Conservation (phyloP, 371 early-diverging fungal genomes). For the Conidiobolus coronatus region DNA sequence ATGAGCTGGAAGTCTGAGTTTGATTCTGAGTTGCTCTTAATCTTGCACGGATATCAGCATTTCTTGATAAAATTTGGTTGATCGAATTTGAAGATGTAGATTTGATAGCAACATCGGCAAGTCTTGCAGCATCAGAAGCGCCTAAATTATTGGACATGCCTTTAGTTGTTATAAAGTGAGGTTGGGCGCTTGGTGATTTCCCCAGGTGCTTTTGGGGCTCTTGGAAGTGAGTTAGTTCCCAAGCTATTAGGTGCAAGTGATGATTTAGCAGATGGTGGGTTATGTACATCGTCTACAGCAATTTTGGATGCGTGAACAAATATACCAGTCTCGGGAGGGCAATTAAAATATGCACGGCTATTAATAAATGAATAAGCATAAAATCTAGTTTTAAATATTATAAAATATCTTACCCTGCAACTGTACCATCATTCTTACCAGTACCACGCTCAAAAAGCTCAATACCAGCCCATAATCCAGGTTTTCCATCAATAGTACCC, state of each 20-base stretch:
- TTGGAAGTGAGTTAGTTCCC: background rate
- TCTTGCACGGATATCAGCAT: no score
- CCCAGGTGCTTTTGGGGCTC: background rate
- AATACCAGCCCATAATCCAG: slow-evolving; percentile 60
- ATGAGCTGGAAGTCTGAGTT: no score
- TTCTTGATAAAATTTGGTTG: no score
- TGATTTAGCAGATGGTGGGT: background rate
- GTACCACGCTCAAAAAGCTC: slow-evolving; percentile 42
- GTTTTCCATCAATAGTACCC: slow-evolving; percentile 38
- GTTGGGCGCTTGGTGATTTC: no score
- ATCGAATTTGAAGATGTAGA: no score
- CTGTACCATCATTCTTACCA: slow-evolving; percentile 64
- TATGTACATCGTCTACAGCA: background rate
- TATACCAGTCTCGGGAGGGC: slow-evolving; percentile 37
- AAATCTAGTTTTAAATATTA: background rate
- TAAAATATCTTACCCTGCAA: slow-evolving; percentile 26
- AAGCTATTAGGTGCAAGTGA: background rate
- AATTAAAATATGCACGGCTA: slow-evolving; percentile 36
- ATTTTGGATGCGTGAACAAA: slow-evolving; percentile 42
- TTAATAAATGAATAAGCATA: slow-evolving; percentile 5
- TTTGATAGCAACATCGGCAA: no score
- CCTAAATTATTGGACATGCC: no score
- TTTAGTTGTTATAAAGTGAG: no score
- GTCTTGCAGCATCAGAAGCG: no score
- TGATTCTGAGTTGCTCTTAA: no score